Evolutionary conservation across 2,329 filamentous ascomycete genomes (phyloP).

Genomic region (Monosporascus sp.): DNA sequence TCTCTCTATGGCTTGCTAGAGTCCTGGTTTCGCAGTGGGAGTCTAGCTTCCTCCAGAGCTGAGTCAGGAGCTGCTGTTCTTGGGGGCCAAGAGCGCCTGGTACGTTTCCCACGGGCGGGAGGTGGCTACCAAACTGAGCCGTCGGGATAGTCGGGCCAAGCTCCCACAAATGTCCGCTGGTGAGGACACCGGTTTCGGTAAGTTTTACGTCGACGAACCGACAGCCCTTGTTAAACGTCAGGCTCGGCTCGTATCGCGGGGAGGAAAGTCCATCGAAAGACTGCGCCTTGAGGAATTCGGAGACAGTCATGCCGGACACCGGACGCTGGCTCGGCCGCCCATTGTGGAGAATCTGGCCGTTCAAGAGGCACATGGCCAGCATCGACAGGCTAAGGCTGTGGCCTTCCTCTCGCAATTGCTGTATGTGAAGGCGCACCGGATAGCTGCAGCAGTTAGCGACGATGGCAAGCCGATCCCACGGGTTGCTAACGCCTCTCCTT

Average conservation of each 20-base stretch:
- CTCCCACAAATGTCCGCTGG: background rate
- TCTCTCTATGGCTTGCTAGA: background rate
- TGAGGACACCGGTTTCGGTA: background rate
- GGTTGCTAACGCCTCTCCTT: background rate
- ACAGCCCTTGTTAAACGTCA: background rate
- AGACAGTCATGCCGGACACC: background rate
- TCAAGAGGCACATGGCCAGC: slow-evolving; percentile 6
- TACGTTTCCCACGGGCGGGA: background rate
- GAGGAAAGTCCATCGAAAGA: background rate
- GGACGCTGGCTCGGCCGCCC: no score
- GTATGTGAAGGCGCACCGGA: slow-evolving; percentile 1
- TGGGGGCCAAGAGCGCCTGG: background rate
- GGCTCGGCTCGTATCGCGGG: slow-evolving; percentile 31
- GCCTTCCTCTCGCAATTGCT: background rate
- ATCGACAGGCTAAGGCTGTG: slow-evolving; percentile 4
- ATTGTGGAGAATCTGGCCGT: slow-evolving; percentile 7
- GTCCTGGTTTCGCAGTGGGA: background rate
- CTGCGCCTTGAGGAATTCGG: background rate
- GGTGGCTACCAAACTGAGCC: background rate
- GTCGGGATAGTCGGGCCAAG: background rate
- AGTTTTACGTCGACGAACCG: background rate
- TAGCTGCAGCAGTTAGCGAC: slow-evolving; percentile 6
- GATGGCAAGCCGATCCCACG: slow-evolving; percentile 6
- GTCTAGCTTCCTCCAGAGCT: background rate
- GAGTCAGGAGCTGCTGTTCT: background rate